These are phyloP conservation scores for Gleditsia sinensis DNA, from an alignment of 306 rosid species.

Conservation along the genomic window DNA sequence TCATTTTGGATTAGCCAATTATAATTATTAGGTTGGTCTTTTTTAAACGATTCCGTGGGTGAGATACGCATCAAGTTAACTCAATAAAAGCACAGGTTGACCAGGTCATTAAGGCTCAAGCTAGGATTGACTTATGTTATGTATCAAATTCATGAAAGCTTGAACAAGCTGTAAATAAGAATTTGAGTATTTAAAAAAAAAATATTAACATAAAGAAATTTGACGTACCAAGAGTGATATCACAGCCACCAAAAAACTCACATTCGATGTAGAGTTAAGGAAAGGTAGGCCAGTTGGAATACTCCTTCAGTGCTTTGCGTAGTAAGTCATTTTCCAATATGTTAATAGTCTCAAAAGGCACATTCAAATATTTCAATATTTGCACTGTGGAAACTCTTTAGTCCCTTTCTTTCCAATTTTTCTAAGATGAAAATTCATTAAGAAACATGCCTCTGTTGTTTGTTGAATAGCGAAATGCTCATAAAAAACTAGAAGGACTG, in stretches of 20 bases:
- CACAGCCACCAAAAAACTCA: constrained; percentile 98
- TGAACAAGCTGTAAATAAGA: not conserved
- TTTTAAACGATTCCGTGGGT: constrained; percentile 17
- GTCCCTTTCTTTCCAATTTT: no score
- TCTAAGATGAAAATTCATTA: no score
- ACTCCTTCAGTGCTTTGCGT: constrained; percentile 87
- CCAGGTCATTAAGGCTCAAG: no score
- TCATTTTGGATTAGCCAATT: not conserved
- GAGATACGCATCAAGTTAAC: constrained; percentile 4
- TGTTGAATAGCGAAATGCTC: no score
- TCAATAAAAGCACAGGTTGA: not conserved
- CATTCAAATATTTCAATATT: constrained; percentile 77
- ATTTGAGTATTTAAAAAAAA: not conserved
- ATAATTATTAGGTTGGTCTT: not conserved
- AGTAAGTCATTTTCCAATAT: constrained; percentile 79
- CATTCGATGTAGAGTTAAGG: constrained; percentile 96
- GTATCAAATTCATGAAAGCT: not conserved
- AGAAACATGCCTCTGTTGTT: no score
- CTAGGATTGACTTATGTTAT: not conserved
- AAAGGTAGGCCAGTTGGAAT: constrained; percentile 93
- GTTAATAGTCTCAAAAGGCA: constrained; percentile 71
- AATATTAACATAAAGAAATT: not conserved
- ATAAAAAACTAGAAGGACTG: no score
- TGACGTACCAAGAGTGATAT: constrained; percentile 90
- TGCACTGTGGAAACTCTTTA: constrained; percentile 92